Evolutionary conservation across 2,329 filamentous ascomycete species (phyloP), one percentile per base, ranked within the genome.

Genomic region (Phialemoniopsis sp.): DNA sequence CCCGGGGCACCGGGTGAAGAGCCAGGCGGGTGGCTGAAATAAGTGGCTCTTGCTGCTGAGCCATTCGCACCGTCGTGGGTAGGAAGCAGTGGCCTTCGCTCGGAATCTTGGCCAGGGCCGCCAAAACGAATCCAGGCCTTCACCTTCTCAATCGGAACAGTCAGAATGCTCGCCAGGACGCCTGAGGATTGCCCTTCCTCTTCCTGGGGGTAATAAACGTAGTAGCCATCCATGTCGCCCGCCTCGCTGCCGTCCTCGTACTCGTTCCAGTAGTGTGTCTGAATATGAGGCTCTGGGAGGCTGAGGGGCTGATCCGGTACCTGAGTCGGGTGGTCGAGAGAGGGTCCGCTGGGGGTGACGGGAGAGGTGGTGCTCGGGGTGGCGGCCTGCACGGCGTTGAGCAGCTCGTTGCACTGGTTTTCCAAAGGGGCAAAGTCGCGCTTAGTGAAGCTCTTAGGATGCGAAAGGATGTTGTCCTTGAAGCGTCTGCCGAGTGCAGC

Each of bases 211-310:
- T 91, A 68, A 52, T 87, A 89, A 48, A 93, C 82, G 33, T 79
- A 73, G 58, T 89, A 93, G 29, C 77, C 73, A 32, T 80, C 72
- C 13, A 72, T 64, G 3, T 73, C 79, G 36, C 72, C 76, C 3
- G 63, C 66, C 39, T 89, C 85, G 56, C 87, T 89, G 8, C 85
- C 86, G 55, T 90, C 67, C 49, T 94, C 88, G 58, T 91, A 93
- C 58, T 94, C 88, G 59, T 87, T 91, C 87, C 88, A 94, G 56
- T 91, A 93, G 34, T 68, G 66, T 13, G 62, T 52, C 37, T 58
- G 56, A 8, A 58, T 50, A 37, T 42, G 52, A n/a, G 33, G 29
- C 6, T 46, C 44, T 26, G 46, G 4, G 53, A 50, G 3, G 48
- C 40, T 9, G 48, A 48, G 10, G 47, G 46, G 17, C 32, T 17